These are phyloP conservation scores for Oryza glaberrima DNA, from an alignment of 176 grass and related monocot genomes.

Conservation along the genomic window DNA sequence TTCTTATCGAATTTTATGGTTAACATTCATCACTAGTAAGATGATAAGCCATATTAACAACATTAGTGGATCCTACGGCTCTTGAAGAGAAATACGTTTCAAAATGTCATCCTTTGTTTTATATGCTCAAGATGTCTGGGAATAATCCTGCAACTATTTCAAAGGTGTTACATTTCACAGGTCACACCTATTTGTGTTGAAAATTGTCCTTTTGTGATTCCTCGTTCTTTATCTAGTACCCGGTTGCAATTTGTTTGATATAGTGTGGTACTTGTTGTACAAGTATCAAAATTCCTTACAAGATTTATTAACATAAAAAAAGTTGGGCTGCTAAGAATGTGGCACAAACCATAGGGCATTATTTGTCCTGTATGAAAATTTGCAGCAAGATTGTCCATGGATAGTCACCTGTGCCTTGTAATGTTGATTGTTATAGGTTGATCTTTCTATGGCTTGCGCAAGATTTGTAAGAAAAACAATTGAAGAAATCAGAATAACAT, in stretches of 20 bases:
- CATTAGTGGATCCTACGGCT: background rate
- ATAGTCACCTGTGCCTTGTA: background rate
- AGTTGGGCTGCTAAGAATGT: background rate
- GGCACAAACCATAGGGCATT: background rate
- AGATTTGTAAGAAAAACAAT: conserved; percentile 16
- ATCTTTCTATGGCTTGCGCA: background rate
- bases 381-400: background rate
- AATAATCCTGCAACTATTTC: background rate
- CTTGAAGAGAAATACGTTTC: background rate
- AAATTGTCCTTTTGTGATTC: background rate
- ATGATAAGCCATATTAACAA: background rate
- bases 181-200: background rate
- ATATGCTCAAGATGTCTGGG: background rate
- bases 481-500: background rate
- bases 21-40: background rate
- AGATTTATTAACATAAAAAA: background rate
- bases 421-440: background rate
- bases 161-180: background rate
- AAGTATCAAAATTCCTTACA: background rate
- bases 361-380: conserved; percentile 9
- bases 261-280: background rate
- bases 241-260: background rate
- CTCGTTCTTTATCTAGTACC: background rate
- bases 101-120: background rate
- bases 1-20: background rate